Conservation (phyloP, 2,329 filamentous ascomycete species). For the Colletotrichum cuscutae region DNA sequence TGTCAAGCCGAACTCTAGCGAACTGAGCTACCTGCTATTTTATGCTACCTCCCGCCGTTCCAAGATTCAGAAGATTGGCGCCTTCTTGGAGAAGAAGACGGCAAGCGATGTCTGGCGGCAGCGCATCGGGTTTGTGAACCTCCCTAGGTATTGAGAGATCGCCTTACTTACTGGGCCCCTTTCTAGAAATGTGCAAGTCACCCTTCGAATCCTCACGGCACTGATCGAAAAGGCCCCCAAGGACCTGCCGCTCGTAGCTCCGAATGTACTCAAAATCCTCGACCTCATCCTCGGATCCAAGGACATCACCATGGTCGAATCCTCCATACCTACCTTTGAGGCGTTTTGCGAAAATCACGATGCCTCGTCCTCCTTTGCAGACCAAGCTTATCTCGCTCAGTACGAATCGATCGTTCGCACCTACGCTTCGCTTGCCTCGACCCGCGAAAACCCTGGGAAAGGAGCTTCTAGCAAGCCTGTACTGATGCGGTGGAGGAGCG, state of each 20-base stretch:
- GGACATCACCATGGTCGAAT: constrained; percentile 93
- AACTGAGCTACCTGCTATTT: constrained; percentile 96
- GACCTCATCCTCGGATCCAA: constrained; percentile 84
- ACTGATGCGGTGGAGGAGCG: constrained; percentile 80
- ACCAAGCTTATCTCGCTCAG: constrained; percentile 83
- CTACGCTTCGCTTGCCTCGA: constrained; percentile 84
- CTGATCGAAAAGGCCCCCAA: constrained; percentile 93
- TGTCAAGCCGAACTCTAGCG: constrained; percentile 95
- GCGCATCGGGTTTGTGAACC: constrained; percentile 78
- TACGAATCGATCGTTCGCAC: constrained; percentile 84
- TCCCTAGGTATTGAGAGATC: background rate
- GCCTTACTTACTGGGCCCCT: background rate
- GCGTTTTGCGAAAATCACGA: constrained; percentile 92
- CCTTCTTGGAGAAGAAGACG: constrained; percentile 94
- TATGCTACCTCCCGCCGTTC: constrained; percentile 94
- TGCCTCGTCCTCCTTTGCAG: constrained; percentile 83
- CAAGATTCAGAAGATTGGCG: constrained; percentile 96
- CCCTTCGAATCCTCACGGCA: constrained; percentile 89
- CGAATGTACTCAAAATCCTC: constrained; percentile 85
- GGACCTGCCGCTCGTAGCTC: constrained; percentile 89
- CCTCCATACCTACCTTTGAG: constrained; percentile 86
- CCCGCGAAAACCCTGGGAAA: constrained; percentile 63
- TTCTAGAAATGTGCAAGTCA: constrained; percentile 88
- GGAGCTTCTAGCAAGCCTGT: constrained; percentile 74
- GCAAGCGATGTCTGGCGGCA: constrained; percentile 90